Evolutionary conservation across 768 basidiomycete genomes (phyloP), one percentile per base, ranked within the genome.

Genomic region (Rhodosporidiobolus odoratus): DNA sequence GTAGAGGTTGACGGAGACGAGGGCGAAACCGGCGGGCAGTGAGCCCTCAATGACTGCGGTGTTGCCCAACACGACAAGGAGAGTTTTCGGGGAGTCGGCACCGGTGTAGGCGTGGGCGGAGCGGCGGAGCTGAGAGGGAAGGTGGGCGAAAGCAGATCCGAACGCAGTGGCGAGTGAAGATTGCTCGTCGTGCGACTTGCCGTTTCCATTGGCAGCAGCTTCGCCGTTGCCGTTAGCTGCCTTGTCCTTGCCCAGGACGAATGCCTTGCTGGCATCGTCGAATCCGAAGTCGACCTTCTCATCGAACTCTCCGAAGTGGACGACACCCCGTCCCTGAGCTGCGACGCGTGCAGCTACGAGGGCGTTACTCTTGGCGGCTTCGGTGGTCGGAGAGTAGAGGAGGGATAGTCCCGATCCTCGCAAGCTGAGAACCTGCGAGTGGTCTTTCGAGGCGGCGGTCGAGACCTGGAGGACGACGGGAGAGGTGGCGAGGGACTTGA

Each of bases 341-440:
- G 95, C 91, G 59, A 97, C 81, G 52, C 88, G 85, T 60, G 90
- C 87, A 21, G 92, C 91, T 25, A 98, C 84, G 43, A 97, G 81
- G 32, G 92, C 89, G 79, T 97, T 88, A 77, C 94, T 91, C 75
- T 95, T 89, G 6, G 92, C 91, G 77, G 92, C 85, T 78, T 92
- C 89, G 5, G 86, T 79, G 1, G 85, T 86, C 43, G 85, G 83
- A 10, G 92, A 94, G 76, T 94, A 83, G 59, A 98, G 75, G 78
- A 92, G 88, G 80, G 87, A 90, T 37, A 90, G 89, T 9, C 91
- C 85, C 27, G 86, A 84, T n/a, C 88, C 85, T 48, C 88, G 87
- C 66, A 95, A 86, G 19, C 88, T 81, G 50, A 94, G 84, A 48
- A 86, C 86, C 72, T 89, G 87, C 41, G 89, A 86, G 53, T 92